Evolutionary conservation across 768 basidiomycete species (phyloP), one percentile per base, ranked within the genome.

Genomic region (Suillus cothurnatus): DNA sequence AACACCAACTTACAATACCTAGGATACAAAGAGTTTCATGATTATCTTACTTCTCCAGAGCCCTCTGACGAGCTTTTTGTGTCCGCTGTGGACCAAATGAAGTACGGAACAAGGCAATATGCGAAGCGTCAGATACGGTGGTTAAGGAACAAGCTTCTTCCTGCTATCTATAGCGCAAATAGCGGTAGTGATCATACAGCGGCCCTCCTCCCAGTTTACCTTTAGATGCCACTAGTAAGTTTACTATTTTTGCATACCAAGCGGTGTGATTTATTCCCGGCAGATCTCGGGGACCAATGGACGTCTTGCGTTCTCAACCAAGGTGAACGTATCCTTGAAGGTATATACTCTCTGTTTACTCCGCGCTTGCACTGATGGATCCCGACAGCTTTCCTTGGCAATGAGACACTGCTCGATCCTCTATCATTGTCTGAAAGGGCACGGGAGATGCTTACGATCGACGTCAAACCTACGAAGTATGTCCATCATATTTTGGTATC

Each of bases 21-120:
- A 98, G 97, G 97, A 6, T 99, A 93, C 80, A 94, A 90, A 74
- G 97, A 98, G 77, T 98, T 99, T 71, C 81, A 88, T 67, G 72
- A 81, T 28, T 89, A 91, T 76, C 79, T 94, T 32, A 77, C 79
- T n/a, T 75, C 81, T 15, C 70, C 82, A 11, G 71, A 80, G 17
- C 76, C 76, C 3, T 72, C 81, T 49, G 72, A 80, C 66, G 69
- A 78, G 59, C 72, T 77, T 15, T 91, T 90, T 71, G 65, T 77
- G 4, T 77, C 79, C 17, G 91, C 91, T 0, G 78, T 92, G 8
- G 88, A 91, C 50, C 83, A 83, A 11, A 96, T 95, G 89, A 97
- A 98, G 74, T 76, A 84, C 0, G 89, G 91, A 0, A 99, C 96
- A 9, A 82, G 91, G 26, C 91, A 95, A 76, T 99, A 99, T 73